phyloP scores from a whole-genome alignment of 2,329 filamentous ascomycete species.

The Aspergillus novofumigatus region DNA sequence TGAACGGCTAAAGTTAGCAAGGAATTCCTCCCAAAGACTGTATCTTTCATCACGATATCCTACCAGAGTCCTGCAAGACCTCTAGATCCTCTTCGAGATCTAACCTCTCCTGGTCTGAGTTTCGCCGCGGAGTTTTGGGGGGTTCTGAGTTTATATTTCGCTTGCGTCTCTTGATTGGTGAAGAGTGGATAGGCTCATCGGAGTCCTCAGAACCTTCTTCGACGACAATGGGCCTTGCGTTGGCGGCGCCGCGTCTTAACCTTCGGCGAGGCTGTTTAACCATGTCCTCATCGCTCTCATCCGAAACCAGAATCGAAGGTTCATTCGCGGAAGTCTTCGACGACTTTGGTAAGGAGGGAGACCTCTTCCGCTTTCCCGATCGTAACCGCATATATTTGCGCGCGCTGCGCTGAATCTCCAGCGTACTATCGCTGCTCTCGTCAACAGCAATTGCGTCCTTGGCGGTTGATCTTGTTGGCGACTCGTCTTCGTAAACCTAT shows the following conservation, averaged over 20 bases:
- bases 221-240: conserved; percentile 20
- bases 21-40: no score
- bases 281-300: conserved; percentile 28
- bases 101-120: conserved; percentile 30
- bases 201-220: conserved; percentile 27
- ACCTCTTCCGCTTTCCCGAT: conserved; percentile 16
- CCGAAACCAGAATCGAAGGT: conserved; percentile 1
- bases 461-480: not conserved
- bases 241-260: conserved; percentile 26
- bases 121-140: conserved; percentile 22
- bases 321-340: conserved; percentile 1
- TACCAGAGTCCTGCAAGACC: conserved; percentile 44
- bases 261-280: conserved; percentile 22
- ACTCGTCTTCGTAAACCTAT: not conserved
- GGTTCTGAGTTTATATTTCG: conserved; percentile 9
- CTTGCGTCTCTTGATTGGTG: conserved; percentile 26
- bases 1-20: not conserved
- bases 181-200: conserved; percentile 21
- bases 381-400: conserved; percentile 6
- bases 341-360: conserved; percentile 3
- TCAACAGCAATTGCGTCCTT: not conserved
- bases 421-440: conserved; percentile 15
- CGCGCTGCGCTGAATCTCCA: conserved; percentile 11
- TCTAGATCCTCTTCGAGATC: conserved; percentile 45
- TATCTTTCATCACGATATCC: not conserved